Conservation (phyloP, 176 grass and related monocot genomes). For the Oryza coarctata region DNA sequence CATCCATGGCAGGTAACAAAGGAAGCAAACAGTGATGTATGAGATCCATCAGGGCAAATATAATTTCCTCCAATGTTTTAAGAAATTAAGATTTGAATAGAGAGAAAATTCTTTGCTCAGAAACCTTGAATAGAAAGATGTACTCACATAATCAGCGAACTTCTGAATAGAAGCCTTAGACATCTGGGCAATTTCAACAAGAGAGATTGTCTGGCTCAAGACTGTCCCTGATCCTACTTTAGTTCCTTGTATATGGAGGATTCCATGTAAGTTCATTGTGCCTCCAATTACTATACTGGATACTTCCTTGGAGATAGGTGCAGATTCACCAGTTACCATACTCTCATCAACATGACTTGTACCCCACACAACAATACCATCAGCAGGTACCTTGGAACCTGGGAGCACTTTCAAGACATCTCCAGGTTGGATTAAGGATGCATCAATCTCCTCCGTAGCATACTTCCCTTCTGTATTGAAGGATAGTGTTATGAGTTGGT, state of each 20-base stretch:
- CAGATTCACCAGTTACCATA: slow-evolving; percentile 93
- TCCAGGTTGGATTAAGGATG: slow-evolving; percentile 62
- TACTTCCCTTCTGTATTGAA: slow-evolving; percentile 57
- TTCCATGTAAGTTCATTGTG: slow-evolving; percentile 77
- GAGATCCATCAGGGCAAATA: neutral
- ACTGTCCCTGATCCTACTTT: slow-evolving; percentile 77
- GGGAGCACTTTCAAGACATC: slow-evolving; percentile 82
- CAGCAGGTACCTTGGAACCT: slow-evolving; percentile 77
- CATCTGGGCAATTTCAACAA: slow-evolving; percentile 88
- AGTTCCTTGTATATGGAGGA: slow-evolving; percentile 68
- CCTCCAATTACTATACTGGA: slow-evolving; percentile 78
- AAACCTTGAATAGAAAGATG: neutral
- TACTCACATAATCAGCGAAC: slow-evolving; percentile 82
- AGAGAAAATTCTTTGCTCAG: neutral
- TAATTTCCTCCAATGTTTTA: neutral
- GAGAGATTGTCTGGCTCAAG: slow-evolving; percentile 78
- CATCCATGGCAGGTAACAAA: neutral
- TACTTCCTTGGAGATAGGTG: slow-evolving; percentile 55
- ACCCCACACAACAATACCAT: slow-evolving; percentile 72
- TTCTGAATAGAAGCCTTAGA: slow-evolving; percentile 92
- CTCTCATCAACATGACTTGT: slow-evolving; percentile 75
- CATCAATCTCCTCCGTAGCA: slow-evolving; percentile 60
- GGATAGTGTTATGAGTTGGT: slow-evolving; percentile 11
- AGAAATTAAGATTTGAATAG: slow-evolving; percentile 3
- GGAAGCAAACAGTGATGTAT: neutral